Percentiles rank a stretch among this genome's conserved stretches.
These are phyloP conservation scores for Pseudonitzschia delicatissima DNA, from an alignment of 108 stramenopile species.

Conservation along the genomic window DNA sequence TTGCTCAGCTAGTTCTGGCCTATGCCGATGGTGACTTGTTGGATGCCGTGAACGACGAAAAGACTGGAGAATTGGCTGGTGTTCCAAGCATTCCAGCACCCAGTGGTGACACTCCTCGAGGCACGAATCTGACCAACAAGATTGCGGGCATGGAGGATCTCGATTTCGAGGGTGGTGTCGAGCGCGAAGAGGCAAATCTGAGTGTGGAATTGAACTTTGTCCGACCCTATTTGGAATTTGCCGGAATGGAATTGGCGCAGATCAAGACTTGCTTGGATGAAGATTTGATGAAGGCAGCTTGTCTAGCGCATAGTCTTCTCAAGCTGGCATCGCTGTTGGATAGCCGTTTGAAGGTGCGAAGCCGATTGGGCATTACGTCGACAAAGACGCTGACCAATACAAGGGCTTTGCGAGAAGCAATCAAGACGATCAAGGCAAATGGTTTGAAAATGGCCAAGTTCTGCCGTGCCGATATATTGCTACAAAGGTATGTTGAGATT, in stretches of 20 bases:
- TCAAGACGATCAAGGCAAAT: slow-evolving; percentile 73
- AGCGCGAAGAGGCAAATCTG: slow-evolving; percentile 58
- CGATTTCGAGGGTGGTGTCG: slow-evolving; percentile 48
- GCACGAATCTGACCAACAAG: slow-evolving; percentile 20
- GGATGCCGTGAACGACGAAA: slow-evolving; percentile 41
- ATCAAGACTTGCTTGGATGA: slow-evolving; percentile 68
- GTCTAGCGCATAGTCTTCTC: slow-evolving; percentile 71
- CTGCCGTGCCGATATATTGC: slow-evolving; percentile 73
- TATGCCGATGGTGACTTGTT: slow-evolving; percentile 72
- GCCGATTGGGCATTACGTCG: slow-evolving; percentile 46
- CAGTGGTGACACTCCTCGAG: slow-evolving; percentile 53
- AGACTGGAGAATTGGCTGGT: slow-evolving; percentile 32
- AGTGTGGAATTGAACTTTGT: slow-evolving; percentile 59
- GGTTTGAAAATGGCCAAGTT: slow-evolving; percentile 83
- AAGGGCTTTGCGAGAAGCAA: slow-evolving; percentile 70
- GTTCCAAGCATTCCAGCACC: slow-evolving; percentile 54
- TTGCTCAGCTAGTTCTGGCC: slow-evolving; percentile 56
- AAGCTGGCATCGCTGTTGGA: slow-evolving; percentile 77
- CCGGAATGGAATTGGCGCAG: slow-evolving; percentile 44
- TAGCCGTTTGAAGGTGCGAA: slow-evolving; percentile 58
- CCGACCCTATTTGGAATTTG: slow-evolving; percentile 56
- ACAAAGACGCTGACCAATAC: slow-evolving; percentile 59
- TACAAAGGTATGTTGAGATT: slow-evolving; percentile 53
- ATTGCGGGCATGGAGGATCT: slow-evolving; percentile 36
- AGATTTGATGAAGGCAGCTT: slow-evolving; percentile 72